These are phyloP conservation scores for Colletotrichum neosansevieriae DNA, from an alignment of 2,329 filamentous ascomycete species.

Conservation along the genomic window DNA sequence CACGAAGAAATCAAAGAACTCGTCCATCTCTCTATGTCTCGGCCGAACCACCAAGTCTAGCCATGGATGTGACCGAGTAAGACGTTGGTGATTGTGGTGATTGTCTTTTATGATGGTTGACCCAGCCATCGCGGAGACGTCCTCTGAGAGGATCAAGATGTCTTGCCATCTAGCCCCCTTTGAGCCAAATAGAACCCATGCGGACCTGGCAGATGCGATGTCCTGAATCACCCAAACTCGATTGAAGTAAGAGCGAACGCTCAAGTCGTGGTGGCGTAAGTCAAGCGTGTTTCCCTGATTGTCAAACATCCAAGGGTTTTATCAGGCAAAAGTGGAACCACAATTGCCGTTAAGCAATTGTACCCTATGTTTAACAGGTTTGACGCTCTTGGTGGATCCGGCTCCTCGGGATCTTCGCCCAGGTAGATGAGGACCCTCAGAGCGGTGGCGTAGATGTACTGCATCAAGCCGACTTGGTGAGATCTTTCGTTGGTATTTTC, in stretches of 20 bases:
- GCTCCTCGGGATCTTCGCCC: neutral
- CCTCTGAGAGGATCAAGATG: neutral
- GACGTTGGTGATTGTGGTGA: neutral
- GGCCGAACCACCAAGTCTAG: neutral
- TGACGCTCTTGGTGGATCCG: neutral
- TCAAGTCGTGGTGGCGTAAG: neutral
- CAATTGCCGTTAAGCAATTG: too few relatives aligned
- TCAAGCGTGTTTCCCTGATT: neutral
- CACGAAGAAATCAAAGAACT: neutral
- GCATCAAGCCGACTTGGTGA: constrained; percentile 42
- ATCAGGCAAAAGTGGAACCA: too few relatives aligned
- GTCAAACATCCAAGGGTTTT: neutral
- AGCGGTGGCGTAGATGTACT: constrained; percentile 39
- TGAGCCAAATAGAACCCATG: neutral
- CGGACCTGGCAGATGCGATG: neutral
- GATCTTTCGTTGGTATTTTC: constrained; percentile 30
- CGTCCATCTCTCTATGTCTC: neutral
- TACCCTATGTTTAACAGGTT: too few relatives aligned
- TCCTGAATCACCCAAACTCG: constrained; percentile 28
- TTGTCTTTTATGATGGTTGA: neutral
- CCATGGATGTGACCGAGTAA: neutral
- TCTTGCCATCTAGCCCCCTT: neutral
- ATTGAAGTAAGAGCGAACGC: constrained; percentile 4
- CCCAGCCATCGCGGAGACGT: neutral
- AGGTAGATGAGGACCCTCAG: constrained; percentile 1